Evolutionary conservation across 805 yeast species (phyloP), one percentile per base, ranked within the genome.

Genomic region (Kluyveromyces starmeri): DNA sequence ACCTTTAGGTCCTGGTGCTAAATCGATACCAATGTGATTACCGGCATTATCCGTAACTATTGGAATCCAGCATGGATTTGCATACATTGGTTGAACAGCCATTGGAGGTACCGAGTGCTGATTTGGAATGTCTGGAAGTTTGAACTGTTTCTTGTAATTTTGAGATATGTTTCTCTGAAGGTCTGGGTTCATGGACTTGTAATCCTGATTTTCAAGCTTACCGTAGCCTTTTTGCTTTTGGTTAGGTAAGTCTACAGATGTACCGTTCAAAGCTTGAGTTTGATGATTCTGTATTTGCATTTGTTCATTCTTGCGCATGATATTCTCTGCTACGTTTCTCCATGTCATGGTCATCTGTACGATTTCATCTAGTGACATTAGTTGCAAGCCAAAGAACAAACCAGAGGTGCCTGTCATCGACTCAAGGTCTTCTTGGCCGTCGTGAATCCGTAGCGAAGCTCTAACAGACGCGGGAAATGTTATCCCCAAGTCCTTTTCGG

Each of bases 11-110:
- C 85, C 95, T 1, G 92, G 89, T 2, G 83, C 78, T 40, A 89
- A 68, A 61, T 89, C 98, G 11, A 92, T 65, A 34, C 86, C 98
- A 43, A 89, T 78, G 57, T 86, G 88, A 62, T 89, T 89, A 29
- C 98, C 98, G 15, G 76, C 79, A 35, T 73, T 76, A 56, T 89
- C 98, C 32, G 89, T 84, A 24, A 83, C 75, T 34, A 89, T 59
- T 3, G 98, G 97, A 39, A 89, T 76, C 98, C 98, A 89, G 48
- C 72, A 74, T 4, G 84, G 76, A 56, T 84, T 84, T n/a, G 95
- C 89, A 58, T 85, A 92, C 5, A 76, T 75, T 7, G 72, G 69
- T 53, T 83, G 82, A 28, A 86, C 65, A 9, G 77, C 63, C 5
- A 77, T 78, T 13, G 82, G 82, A 7, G 98, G 98, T 11, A 84